Conservation (phyloP, 257 asterid species). For the Solanum chiquidenum region DNA sequence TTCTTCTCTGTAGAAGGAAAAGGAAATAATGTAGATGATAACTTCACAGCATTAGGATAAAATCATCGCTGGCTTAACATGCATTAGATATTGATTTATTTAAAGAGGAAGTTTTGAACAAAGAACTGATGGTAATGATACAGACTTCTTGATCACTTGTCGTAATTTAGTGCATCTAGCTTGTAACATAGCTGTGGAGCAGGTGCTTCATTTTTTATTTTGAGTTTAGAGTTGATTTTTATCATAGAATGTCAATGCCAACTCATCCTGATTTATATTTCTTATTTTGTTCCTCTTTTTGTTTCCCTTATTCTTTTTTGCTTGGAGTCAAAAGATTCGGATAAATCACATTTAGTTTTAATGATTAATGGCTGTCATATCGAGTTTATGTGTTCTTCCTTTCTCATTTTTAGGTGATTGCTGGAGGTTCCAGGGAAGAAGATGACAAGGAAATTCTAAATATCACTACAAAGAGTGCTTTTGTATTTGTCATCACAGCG, state of each 20-base stretch:
- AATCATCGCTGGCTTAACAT: background rate
- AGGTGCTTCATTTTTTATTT: background rate
- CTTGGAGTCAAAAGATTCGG: background rate
- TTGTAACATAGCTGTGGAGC: background rate
- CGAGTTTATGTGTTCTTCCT: background rate
- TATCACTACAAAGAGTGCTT: conserved; percentile 70
- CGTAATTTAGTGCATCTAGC: background rate
- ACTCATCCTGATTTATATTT: background rate
- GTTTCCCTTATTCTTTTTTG: background rate
- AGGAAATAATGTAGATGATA: background rate
- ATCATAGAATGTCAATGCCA: background rate
- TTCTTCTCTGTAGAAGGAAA: background rate
- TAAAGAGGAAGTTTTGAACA: background rate
- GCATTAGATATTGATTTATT: background rate
- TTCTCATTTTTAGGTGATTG: conserved; percentile 33
- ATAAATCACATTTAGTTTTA: background rate
- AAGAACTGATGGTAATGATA: background rate
- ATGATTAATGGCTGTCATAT: background rate
- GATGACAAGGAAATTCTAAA: conserved; percentile 55
- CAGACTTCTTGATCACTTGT: background rate
- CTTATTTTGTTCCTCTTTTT: background rate
- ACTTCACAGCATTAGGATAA: background rate
- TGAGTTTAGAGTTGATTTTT: background rate
- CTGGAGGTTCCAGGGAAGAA: conserved; percentile 50
- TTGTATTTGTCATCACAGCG: conserved; percentile 75